Conservation (phyloP, 352 stramenopile species). For the Aphanomyces cochlioides region DNA sequence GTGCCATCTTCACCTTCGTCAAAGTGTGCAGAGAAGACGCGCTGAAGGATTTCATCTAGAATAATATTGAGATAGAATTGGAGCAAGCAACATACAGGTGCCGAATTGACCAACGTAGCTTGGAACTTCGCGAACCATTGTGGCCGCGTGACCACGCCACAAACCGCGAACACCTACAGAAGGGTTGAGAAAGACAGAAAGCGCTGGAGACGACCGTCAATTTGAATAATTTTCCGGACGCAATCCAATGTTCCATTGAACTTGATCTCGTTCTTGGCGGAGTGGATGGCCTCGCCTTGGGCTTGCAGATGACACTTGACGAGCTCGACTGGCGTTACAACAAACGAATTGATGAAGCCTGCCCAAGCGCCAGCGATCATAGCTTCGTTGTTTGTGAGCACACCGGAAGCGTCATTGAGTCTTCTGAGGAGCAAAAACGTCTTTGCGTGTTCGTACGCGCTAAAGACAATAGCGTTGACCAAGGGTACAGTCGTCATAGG, state of each 20-base stretch:
- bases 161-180: slow-evolving; percentile 9
- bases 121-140: slow-evolving; percentile 23
- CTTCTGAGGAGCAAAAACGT: slow-evolving; percentile 9
- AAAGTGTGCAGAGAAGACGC: slow-evolving; percentile 12
- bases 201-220: slow-evolving; percentile 7
- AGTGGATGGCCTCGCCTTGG: slow-evolving; percentile 21
- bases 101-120: slow-evolving; percentile 26
- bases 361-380: slow-evolving; percentile 23
- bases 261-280: slow-evolving; percentile 13
- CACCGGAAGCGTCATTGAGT: slow-evolving; percentile 9
- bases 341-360: slow-evolving; percentile 21
- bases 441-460: slow-evolving; percentile 24
- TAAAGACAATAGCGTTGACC: slow-evolving; percentile 23
- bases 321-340: slow-evolving; percentile 22
- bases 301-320: slow-evolving; percentile 28
- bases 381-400: slow-evolving; percentile 28
- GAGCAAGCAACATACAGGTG: slow-evolving; percentile 11
- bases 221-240: slow-evolving; percentile 24
- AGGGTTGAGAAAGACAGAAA: neutral
- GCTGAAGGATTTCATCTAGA: slow-evolving; percentile 21
- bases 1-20: slow-evolving; percentile 11
- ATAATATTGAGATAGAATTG: neutral
- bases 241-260: slow-evolving; percentile 25
- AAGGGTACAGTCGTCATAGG: slow-evolving; percentile 24
- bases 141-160: slow-evolving; percentile 20